Base-by-base conservation (phyloP, 2,329 filamentous ascomycete genomes). In the Dothiorella sarmentorum region DNA sequence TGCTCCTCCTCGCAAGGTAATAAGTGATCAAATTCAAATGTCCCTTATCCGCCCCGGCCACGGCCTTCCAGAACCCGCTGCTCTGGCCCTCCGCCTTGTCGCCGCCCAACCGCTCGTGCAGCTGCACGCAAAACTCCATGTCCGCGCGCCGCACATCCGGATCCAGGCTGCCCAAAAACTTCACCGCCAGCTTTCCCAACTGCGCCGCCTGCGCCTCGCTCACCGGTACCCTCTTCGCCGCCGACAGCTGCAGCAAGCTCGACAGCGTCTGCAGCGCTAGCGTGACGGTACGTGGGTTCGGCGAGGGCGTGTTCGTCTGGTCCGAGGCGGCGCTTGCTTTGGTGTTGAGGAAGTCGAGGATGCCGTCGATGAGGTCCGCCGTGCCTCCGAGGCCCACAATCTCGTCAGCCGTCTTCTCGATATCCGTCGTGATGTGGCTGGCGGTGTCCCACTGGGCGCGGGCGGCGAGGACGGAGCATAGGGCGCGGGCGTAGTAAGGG, bases 21-120 rank as follows among this genome's bases (percentile, higher is more conserved):
- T 92, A 92, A 9, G 87, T 91, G 66, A 92, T 85, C 61, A 92
- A 72, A 64, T 86, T 91, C 76, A 90, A 84, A 20, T 88, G 84
- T 63, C 90, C 88, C 63, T 91, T 88, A 33, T 58, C 53, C 13
- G 61, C 63, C 9, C 76, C 80, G 59, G 79, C 82, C 66, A 91
- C 78, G 22, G 81, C 80, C 31, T 80, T 81, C 89, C 89, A 93
- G 69, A 92, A 92, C 27, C 69, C 72, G 15, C 59, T 61, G 56
- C 76, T 76, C 31, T 73, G 71, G n/a, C n/a, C n/a, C n/a, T n/a
- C n/a, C n/a, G n/a, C n/a, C n/a, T n/a, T n/a, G 31, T 72, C 71
- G 57, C 86, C 84, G 11, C 85, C 84, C 7, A 87, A 78, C 10
- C 82, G 73, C 45, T 80, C 78, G 69, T 91, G 87, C 61, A 91